These are phyloP conservation scores for Eimeria falciformis DNA, from an alignment of 169 alveolate species.

Conservation along the genomic window DNA sequence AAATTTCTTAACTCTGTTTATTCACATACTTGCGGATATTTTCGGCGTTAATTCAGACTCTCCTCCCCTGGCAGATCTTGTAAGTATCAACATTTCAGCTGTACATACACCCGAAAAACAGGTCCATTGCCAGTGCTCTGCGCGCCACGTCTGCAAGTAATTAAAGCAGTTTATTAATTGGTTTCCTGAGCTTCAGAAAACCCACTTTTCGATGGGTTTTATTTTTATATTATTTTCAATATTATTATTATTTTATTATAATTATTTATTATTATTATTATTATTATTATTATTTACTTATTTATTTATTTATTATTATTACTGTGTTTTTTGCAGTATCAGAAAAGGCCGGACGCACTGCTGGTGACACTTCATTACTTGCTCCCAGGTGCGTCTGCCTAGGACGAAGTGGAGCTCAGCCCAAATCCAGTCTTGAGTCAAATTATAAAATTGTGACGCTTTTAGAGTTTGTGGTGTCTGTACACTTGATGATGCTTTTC, in stretches of 20 bases:
- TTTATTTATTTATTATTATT: too few relatives aligned
- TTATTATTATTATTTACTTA: neutral
- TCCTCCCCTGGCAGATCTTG: conserved; percentile 12
- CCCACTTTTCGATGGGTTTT: neutral
- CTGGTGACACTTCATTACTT: conserved; percentile 39
- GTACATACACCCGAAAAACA: neutral
- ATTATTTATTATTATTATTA: neutral
- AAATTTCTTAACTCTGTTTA: neutral
- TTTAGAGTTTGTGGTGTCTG: too few relatives aligned
- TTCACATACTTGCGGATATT: conserved; percentile 32
- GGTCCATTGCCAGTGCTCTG: neutral
- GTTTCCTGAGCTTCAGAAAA: too few relatives aligned
- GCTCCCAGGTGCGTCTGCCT: conserved; percentile 31
- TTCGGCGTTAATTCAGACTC: neutral
- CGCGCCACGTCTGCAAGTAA: neutral
- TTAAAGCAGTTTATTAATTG: too few relatives aligned
- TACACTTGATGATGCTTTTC: too few relatives aligned
- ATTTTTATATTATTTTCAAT: neutral
- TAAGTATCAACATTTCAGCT: neutral
- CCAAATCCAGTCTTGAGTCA: too few relatives aligned
- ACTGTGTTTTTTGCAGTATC: conserved; percentile 2
- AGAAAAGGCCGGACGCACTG: conserved; percentile 26
- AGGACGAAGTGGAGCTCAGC: too few relatives aligned
- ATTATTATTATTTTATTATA: too few relatives aligned
- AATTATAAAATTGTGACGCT: too few relatives aligned